A percentile compares a stretch with the other conserved stretches of the same genome.
Evolutionary conservation across 352 stramenopile genomes (phyloP).

Genomic region (Plasmopara viticola): DNA sequence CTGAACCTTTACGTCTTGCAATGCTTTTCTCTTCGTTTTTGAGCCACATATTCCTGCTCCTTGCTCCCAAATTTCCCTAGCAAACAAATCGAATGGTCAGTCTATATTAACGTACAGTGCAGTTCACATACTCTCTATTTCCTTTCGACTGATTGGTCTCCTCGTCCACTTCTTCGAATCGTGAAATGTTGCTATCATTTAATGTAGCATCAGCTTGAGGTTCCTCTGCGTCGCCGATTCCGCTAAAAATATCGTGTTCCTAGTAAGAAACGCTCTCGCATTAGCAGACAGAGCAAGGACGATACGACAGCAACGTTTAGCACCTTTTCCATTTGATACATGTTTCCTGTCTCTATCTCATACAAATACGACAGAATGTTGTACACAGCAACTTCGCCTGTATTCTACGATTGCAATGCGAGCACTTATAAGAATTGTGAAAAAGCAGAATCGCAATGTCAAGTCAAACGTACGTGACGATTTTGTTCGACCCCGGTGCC

Average conservation of each 20-base stretch:
- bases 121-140: slow-evolving; percentile 9
- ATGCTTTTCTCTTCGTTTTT: slow-evolving; percentile 40
- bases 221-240: slow-evolving; percentile 51
- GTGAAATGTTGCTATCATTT: slow-evolving; percentile 5
- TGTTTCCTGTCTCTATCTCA: slow-evolving; percentile 81
- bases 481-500: slow-evolving; percentile 91
- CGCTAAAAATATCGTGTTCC: slow-evolving; percentile 82
- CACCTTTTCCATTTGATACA: slow-evolving; percentile 87
- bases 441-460: background rate
- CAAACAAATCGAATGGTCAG: background rate
- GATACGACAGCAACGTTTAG: background rate
- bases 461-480: slow-evolving; percentile 57
- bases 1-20: slow-evolving; percentile 55
- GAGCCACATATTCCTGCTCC: slow-evolving; percentile 26
- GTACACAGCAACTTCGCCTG: slow-evolving; percentile 88
- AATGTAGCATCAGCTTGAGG: slow-evolving; percentile 4
- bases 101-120: background rate
- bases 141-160: slow-evolving; percentile 15
- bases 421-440: background rate
- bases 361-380: slow-evolving; percentile 90
- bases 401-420: slow-evolving; percentile 49
- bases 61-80: slow-evolving; percentile 25
- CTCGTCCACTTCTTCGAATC: slow-evolving; percentile 29
- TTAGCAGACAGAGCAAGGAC: background rate
- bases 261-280: slow-evolving; percentile 4